Base-by-base conservation (phyloP, 2,329 filamentous ascomycete genomes). In the Sphaerostilbella broomeana region DNA sequence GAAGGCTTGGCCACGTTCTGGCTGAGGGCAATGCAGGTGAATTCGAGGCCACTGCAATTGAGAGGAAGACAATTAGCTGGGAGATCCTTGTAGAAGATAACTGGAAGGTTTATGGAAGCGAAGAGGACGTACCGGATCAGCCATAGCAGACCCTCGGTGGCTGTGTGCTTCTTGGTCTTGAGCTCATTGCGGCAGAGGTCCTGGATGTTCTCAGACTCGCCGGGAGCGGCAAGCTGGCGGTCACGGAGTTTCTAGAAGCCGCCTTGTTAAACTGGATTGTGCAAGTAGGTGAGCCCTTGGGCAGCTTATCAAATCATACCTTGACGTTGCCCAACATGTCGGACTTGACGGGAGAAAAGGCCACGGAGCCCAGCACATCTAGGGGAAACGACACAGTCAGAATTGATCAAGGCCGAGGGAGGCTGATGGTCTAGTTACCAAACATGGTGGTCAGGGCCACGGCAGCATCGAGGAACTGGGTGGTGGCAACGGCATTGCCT, bases 251-350 rank as follows among this genome's bases (percentile, higher is more conserved):
- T 97, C 87, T 94, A 17, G 13, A 19, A n/a, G n/a, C n/a, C n/a
- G n/a, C n/a, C n/a, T n/a, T n/a, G n/a, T n/a, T n/a, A n/a, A n/a
- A n/a, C n/a, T n/a, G n/a, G n/a, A n/a, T n/a, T n/a, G n/a, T n/a
- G n/a, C n/a, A n/a, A n/a, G n/a, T 28, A 13, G 4, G 11, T 34
- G 19, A 8, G 8, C 12, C 22, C 19, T 19, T 18, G 4, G 10
- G 9, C 15, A 6, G 12, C 22, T 24, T 22, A n/a, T 10, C n/a
- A 4, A 28, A 8, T 92, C 88, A 3, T 62, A 92, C 87, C 77
- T 88, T 89, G 68, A 97, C 77, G 68, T 98, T 98, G 61, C 86
- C 86, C 34, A 78, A 63, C 70, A 98, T 85, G 65, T 98, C 92
- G 51, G 68, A 84, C 76, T 95, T 95, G 60, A 97, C 90, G 18